Evolutionary conservation across 164 flowering plant genomes (phyloP).

Genomic region (Nymphaea thermarum): DNA sequence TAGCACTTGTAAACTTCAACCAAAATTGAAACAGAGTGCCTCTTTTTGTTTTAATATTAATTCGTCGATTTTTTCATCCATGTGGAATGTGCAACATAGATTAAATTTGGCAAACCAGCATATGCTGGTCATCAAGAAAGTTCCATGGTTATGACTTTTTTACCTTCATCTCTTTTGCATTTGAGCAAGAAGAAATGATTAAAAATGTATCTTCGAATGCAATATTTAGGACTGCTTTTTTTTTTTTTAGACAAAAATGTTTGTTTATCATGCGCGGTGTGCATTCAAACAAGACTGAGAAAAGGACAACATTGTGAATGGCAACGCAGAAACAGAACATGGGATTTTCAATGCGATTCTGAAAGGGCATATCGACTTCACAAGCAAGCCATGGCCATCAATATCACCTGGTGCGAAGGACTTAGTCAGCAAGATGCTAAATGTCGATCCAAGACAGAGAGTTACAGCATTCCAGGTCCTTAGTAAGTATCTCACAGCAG

Average conservation of each 20-base stretch:
- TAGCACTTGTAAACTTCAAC: too few species aligned
- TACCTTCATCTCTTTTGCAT: not conserved
- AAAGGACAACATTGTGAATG: not conserved
- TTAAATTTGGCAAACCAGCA: not conserved
- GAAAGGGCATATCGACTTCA: slow-evolving; percentile 64
- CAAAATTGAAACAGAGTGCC: not conserved
- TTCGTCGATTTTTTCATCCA: not conserved
- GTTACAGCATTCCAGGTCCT: slow-evolving; percentile 77
- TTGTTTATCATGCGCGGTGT: too few species aligned
- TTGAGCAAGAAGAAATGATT: not conserved
- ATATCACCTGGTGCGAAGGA: slow-evolving; percentile 79
- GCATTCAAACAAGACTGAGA: not conserved
- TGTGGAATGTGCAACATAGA: not conserved
- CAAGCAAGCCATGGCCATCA: slow-evolving; percentile 84
- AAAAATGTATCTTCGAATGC: too few species aligned
- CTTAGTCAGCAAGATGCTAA: slow-evolving; percentile 73
- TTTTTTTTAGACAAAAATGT: not conserved
- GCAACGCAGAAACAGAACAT: slow-evolving; percentile 57
- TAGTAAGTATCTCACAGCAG: slow-evolving; percentile 26
- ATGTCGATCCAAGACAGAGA: slow-evolving; percentile 72
- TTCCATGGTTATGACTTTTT: not conserved
- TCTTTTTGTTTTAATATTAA: too few species aligned
- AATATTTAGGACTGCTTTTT: not conserved
- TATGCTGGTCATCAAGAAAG: too few species aligned
- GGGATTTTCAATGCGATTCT: slow-evolving; percentile 87